Percentiles rank a stretch among this genome's conserved stretches.
Evolutionary conservation across 345 rosid species (phyloP).

Genomic region (Erysimum cheiranthoides): DNA sequence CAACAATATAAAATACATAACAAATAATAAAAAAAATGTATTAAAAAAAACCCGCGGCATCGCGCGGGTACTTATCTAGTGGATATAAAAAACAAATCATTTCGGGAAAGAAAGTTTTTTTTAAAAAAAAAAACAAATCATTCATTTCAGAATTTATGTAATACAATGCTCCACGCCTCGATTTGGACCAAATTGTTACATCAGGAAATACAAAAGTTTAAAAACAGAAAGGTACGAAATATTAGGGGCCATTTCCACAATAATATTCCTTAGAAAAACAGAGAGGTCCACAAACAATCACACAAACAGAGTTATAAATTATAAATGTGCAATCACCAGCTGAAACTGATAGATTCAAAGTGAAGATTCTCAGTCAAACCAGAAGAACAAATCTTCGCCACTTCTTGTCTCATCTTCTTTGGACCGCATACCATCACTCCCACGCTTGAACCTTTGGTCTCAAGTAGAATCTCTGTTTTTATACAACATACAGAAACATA

Average conservation of each 20-base stretch:
- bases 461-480: slow-evolving; percentile 54
- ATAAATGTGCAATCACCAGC: slow-evolving; percentile 60
- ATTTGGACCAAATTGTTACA: slow-evolving; percentile 14
- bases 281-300: slow-evolving; percentile 1
- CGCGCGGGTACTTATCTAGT: no score
- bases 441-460: slow-evolving; percentile 58
- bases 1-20: no score
- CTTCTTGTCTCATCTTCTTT: slow-evolving; percentile 69
- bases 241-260: neutral
- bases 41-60: no score
- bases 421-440: slow-evolving; percentile 89
- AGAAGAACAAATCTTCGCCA: slow-evolving; percentile 67
- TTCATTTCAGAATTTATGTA: slow-evolving; percentile 2
- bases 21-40: no score
- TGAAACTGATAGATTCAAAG: slow-evolving; percentile 83
- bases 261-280: neutral
- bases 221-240: neutral
- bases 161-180: neutral
- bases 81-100: neutral
- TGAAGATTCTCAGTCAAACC: slow-evolving; percentile 64
- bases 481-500: neutral
- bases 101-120: neutral
- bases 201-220: neutral
- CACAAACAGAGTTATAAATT: neutral
- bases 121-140: neutral